phyloP scores from a whole-genome alignment of 2,329 filamentous ascomycete genomes.

The Gremmenia infestans region DNA sequence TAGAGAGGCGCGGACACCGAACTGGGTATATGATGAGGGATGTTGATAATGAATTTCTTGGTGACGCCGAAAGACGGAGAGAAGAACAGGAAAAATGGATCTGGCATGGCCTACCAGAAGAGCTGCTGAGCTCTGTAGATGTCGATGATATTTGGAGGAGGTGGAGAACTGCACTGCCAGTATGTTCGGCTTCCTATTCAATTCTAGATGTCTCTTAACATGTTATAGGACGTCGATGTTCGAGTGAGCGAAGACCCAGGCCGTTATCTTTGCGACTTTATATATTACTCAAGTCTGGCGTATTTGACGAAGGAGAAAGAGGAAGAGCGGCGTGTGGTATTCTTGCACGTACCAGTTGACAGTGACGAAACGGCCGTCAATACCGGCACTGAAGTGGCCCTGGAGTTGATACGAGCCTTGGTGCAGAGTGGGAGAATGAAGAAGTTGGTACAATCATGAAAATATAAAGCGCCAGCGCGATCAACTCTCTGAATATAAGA shows the following conservation, averaged over 20 bases:
- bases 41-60: slow-evolving; percentile 58
- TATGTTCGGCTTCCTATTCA: slow-evolving; percentile 26
- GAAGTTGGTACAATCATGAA: slow-evolving; percentile 7
- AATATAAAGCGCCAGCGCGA: neutral
- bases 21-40: slow-evolving; percentile 68
- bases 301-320: slow-evolving; percentile 43
- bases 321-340: slow-evolving; percentile 51
- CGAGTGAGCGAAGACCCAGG: slow-evolving; percentile 66
- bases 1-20: slow-evolving; percentile 67
- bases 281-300: slow-evolving; percentile 65
- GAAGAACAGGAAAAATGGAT: slow-evolving; percentile 44
- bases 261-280: slow-evolving; percentile 73
- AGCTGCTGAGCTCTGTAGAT: slow-evolving; percentile 54
- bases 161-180: slow-evolving; percentile 50
- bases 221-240: slow-evolving; percentile 39
- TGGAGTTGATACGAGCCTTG: slow-evolving; percentile 53
- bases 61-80: slow-evolving; percentile 38
- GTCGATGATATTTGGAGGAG: slow-evolving; percentile 49
- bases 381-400: slow-evolving; percentile 46
- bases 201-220: neutral
- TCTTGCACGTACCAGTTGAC: slow-evolving; percentile 67
- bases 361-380: slow-evolving; percentile 44
- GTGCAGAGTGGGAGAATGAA: slow-evolving; percentile 37
- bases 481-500: neutral
- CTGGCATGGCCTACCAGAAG: slow-evolving; percentile 49